phyloP scores from a whole-genome alignment of 2,329 filamentous ascomycete genomes.

The Pseudogymnoascus sp. region DNA sequence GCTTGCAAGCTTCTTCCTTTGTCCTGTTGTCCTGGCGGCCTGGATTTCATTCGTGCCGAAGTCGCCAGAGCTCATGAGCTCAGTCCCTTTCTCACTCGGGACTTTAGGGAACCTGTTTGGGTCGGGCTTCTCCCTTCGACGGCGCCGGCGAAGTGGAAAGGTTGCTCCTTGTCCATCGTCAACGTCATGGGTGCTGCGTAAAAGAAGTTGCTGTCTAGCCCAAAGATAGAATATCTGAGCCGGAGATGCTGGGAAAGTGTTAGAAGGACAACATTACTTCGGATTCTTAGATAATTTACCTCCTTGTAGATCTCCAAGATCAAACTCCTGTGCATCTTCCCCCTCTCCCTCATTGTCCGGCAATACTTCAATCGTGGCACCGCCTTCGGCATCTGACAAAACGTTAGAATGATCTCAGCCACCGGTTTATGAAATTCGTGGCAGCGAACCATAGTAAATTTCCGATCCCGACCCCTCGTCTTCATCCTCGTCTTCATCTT shows the following conservation, averaged over 20 bases:
- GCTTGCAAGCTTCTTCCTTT: slow-evolving; percentile 53
- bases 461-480: slow-evolving; percentile 14
- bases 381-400: slow-evolving; percentile 5
- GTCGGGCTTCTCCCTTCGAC: slow-evolving; percentile 35
- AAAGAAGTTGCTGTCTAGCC: slow-evolving; percentile 14
- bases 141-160: slow-evolving; percentile 38
- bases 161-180: slow-evolving; percentile 16
- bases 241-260: slow-evolving; percentile 13
- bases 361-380: slow-evolving; percentile 21
- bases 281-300: not conserved
- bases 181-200: slow-evolving; percentile 14
- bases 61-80: slow-evolving; percentile 71
- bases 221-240: slow-evolving; percentile 14
- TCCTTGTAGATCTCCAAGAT: not conserved
- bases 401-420: not conserved
- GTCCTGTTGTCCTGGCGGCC: slow-evolving; percentile 37
- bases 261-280: not conserved
- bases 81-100: slow-evolving; percentile 65
- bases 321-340: slow-evolving; percentile 1
- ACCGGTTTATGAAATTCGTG: not conserved
- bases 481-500: slow-evolving; percentile 19
- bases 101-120: slow-evolving; percentile 67
- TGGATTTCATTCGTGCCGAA: slow-evolving; percentile 63
- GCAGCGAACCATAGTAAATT: slow-evolving; percentile 2
- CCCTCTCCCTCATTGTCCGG: slow-evolving; percentile 14